Evolutionary conservation across 2,329 filamentous ascomycete species (phyloP), one percentile per base, ranked within the genome.

Genomic region (Ophiostoma piceae): DNA sequence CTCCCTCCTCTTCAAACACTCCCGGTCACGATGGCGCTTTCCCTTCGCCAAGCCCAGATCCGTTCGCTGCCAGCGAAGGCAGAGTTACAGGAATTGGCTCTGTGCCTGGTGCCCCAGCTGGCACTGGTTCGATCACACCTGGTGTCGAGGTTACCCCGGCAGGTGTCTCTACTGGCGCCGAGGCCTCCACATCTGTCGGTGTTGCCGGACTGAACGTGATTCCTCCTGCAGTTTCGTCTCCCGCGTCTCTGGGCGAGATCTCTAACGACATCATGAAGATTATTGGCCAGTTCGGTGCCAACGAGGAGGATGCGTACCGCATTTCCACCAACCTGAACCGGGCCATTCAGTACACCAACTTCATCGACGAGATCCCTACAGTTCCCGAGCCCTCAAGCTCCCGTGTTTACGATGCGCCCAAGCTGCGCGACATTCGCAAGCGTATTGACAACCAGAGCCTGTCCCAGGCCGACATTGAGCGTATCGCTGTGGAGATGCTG

Each of bases 381-480:
- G 87, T 97, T 71, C 88, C 89, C 64, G 95, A 99, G 78, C 92
- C 95, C 11, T 93, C 90, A 71, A 93, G 96, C 78, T 92, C 90
- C 68, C 87, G 95, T 71, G 87, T 96, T 68, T 93, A 97, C 76
- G 95, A 99, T 81, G 94, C 95, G 14, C 95, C 95, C 1, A 93
- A 94, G 79, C 87, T 99, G 66, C 89, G 95, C 71, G 95, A 99
- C 78, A 97, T 99, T 74, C 88, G 95, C 76, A 99, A 99, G 84
- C 89, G 94, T 54, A 98, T 99, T 75, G 95, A 99, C 79, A 98
- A 98, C 79, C 92, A 94, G 77, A 92, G 91, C 71, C 89, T 94
- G 78, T 90, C 91, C 1, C 87, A 91, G 72, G 84, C 89, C 22
- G 95, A 99, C 79, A 96, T 98, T 74, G 95, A 99, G 79, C 90